A percentile compares a stretch with the other conserved stretches of the same genome.
phyloP scores from a whole-genome alignment of 2,329 filamentous ascomycete genomes.

The Ceratocystis cacaofunesta region DNA sequence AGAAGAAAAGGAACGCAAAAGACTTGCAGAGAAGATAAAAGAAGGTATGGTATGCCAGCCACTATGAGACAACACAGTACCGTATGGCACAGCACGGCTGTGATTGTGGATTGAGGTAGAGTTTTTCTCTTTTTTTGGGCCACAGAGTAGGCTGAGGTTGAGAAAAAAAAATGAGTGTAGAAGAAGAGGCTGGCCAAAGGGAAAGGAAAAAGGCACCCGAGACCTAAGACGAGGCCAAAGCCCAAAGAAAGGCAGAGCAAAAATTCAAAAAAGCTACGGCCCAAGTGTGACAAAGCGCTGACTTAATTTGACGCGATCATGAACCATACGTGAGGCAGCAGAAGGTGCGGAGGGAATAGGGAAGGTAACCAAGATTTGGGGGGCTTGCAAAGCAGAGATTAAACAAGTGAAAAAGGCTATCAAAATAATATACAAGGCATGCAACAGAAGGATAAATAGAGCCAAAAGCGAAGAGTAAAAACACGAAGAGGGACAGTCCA shows the following conservation, averaged over 20 bases:
- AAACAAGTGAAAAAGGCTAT: background rate
- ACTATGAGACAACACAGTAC: background rate
- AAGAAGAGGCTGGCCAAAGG: background rate
- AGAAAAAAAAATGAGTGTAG: background rate
- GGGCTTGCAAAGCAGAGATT: background rate
- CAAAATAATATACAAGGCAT: background rate
- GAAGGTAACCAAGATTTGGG: background rate
- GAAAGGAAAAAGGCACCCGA: background rate
- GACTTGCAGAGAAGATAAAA: background rate
- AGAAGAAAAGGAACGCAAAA: background rate
- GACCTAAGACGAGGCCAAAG: background rate
- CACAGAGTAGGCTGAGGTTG: background rate
- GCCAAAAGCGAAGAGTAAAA: no score
- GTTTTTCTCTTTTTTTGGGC: background rate
- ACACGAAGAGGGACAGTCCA: no score
- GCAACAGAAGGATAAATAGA: no score
- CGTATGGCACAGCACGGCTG: background rate
- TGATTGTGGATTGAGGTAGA: background rate
- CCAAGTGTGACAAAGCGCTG: constrained; percentile 1
- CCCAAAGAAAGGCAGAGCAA: background rate
- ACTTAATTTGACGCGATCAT: background rate
- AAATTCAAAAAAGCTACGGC: background rate
- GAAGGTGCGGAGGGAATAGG: background rate
- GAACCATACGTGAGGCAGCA: background rate
- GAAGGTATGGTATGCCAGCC: background rate